These are phyloP conservation scores for Fragaria nilgerrensis DNA, from an alignment of 306 rosid genomes.

Conservation along the genomic window DNA sequence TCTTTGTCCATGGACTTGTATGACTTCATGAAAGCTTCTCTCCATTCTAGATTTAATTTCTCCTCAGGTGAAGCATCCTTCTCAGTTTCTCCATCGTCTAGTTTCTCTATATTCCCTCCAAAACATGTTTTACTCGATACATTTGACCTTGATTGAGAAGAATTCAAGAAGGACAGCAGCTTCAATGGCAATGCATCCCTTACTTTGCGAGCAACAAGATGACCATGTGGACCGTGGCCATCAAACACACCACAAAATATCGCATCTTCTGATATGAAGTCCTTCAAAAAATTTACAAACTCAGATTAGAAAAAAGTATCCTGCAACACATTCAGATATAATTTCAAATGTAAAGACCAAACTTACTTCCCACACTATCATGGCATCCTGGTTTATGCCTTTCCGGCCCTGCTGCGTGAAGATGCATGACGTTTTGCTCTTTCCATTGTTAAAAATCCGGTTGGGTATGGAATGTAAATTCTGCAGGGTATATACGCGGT, in stretches of 20 bases:
- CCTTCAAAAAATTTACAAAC: constrained; percentile 42
- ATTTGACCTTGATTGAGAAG: constrained; percentile 54
- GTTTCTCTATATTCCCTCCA: constrained; percentile 42
- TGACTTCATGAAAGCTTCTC: constrained; percentile 82
- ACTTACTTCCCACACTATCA: constrained; percentile 99
- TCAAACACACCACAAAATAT: constrained; percentile 92
- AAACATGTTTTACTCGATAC: constrained; percentile 52
- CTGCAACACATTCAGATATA: constrained; percentile 16
- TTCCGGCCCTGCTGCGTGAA: constrained; percentile 93
- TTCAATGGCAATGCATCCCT: constrained; percentile 77
- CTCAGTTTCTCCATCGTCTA: constrained; percentile 53
- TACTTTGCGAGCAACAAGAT: constrained; percentile 88
- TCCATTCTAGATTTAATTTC: constrained; percentile 57
- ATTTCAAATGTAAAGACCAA: constrained; percentile 4
- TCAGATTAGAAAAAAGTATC: constrained; percentile 13
- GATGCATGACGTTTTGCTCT: constrained; percentile 73
- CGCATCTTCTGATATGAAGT: constrained; percentile 77
- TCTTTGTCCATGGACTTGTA: constrained; percentile 95
- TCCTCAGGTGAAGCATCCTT: constrained; percentile 62
- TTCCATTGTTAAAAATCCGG: constrained; percentile 76
- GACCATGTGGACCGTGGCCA: constrained; percentile 97
- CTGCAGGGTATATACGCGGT: constrained; percentile 58
- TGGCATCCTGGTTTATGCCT: constrained; percentile 97
- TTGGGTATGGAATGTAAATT: constrained; percentile 68
- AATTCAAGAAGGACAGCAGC: constrained; percentile 64